These are phyloP conservation scores for Setaria italica DNA, from an alignment of 202 grass and related monocot genomes.

Conservation along the genomic window DNA sequence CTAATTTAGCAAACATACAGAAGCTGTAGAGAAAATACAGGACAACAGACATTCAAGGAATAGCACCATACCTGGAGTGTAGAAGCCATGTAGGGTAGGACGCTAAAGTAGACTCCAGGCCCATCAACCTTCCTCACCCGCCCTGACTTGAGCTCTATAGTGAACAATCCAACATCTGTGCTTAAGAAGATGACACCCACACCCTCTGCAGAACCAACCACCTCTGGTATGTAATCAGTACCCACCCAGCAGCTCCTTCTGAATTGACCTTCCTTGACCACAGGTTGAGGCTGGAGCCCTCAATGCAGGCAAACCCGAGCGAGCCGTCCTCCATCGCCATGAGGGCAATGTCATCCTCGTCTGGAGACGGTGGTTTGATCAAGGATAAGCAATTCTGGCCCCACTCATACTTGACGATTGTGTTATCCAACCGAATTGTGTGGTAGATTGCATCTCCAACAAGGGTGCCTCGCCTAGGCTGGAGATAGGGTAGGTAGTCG, in stretches of 20 bases:
- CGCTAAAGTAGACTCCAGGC: neutral
- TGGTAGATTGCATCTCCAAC: neutral
- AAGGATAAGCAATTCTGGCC: neutral
- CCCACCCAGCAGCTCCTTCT: neutral
- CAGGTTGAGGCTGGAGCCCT: neutral
- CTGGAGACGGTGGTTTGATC: neutral
- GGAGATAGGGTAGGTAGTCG: neutral
- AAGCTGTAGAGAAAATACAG: neutral
- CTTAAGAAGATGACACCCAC: neutral
- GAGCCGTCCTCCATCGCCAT: neutral
- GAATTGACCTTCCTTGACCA: constrained; percentile 23
- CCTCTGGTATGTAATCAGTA: neutral
- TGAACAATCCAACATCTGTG: constrained; percentile 22
- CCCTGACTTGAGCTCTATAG: constrained; percentile 21
- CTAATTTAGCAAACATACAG: neutral
- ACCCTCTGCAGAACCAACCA: constrained; percentile 12
- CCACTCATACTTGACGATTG: neutral
- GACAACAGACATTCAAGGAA: neutral
- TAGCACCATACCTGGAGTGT: constrained; percentile 35
- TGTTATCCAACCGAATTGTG: neutral
- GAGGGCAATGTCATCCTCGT: neutral
- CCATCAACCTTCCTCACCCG: neutral
- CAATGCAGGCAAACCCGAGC: constrained; percentile 19
- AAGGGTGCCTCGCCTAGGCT: neutral
- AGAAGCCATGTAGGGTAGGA: constrained; percentile 42